Evolutionary conservation across 352 stramenopile genomes (phyloP).

Genomic region (Blastocystis sp.): DNA sequence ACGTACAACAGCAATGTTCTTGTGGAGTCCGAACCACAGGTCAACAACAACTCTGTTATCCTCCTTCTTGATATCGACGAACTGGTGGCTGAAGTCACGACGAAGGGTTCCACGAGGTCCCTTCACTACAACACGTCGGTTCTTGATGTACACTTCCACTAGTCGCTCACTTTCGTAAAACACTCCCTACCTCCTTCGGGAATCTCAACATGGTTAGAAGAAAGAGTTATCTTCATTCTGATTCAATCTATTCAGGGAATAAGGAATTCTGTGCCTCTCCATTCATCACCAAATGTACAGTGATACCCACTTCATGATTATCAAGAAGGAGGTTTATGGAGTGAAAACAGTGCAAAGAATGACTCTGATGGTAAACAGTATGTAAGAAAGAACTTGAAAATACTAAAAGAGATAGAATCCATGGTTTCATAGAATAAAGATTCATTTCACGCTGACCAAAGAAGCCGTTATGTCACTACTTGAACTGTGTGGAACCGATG

Average conservation of each 20-base stretch:
- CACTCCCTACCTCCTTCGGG: conserved; percentile 75
- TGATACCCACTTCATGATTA: conserved; percentile 74
- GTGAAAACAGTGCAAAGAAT: too few relatives aligned
- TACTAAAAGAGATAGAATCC: too few relatives aligned
- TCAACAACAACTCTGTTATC: conserved; percentile 84
- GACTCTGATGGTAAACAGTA: too few relatives aligned
- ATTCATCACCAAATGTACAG: background rate
- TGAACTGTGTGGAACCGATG: conserved; percentile 59
- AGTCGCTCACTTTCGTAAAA: background rate
- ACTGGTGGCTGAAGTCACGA: too few relatives aligned
- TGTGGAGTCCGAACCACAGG: conserved; percentile 96
- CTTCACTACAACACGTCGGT: conserved; percentile 86
- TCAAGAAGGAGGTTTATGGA: background rate
- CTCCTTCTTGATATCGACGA: conserved; percentile 82
- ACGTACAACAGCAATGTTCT: conserved; percentile 93
- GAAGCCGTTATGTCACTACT: conserved; percentile 22
- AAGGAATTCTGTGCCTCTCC: conserved; percentile 21
- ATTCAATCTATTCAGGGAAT: conserved; percentile 1
- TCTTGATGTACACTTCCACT: conserved; percentile 85
- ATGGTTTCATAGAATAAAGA: too few relatives aligned
- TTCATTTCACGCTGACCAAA: too few relatives aligned
- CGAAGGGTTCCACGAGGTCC: too few relatives aligned
- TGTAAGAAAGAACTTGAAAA: too few relatives aligned
- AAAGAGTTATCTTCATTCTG: conserved; percentile 80
- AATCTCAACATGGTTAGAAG: conserved; percentile 83